phyloP scores from a whole-genome alignment of 768 basidiomycete genomes.

The Mycena indigotica region DNA sequence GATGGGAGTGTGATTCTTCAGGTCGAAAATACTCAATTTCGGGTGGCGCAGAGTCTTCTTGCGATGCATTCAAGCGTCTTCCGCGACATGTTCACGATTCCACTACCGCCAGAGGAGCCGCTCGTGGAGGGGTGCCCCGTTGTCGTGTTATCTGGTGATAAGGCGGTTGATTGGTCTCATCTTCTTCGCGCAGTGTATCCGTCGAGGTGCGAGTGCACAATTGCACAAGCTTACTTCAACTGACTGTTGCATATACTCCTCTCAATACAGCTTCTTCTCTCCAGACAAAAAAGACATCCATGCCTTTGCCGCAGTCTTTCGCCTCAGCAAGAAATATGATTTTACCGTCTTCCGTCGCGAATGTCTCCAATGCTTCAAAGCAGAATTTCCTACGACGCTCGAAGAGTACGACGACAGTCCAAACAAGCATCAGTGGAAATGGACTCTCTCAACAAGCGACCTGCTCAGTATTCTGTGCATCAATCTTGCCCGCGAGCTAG shows the following conservation, averaged over 20 bases:
- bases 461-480: too few species aligned
- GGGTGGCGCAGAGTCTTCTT: constrained; percentile 9
- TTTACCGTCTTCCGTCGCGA: not conserved
- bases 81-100: constrained; percentile 18
- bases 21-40: constrained; percentile 2
- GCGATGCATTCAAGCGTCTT: constrained; percentile 21
- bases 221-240: not conserved
- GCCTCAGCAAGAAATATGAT: not conserved
- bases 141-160: constrained; percentile 23
- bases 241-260: not conserved
- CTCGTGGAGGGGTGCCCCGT: constrained; percentile 21
- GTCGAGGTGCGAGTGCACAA: not conserved
- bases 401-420: not conserved
- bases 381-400: not conserved
- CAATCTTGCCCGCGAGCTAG: not conserved
- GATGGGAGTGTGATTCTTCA: constrained; percentile 12
- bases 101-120: constrained; percentile 13
- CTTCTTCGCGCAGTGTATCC: constrained; percentile 7
- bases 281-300: not conserved
- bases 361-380: not conserved
- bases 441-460: too few species aligned
- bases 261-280: not conserved
- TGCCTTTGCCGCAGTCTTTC: not conserved
- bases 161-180: constrained; percentile 14
- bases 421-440: too few species aligned